These are phyloP conservation scores for Podaxis rugospora DNA, from an alignment of 768 basidiomycete genomes.

Conservation along the genomic window DNA sequence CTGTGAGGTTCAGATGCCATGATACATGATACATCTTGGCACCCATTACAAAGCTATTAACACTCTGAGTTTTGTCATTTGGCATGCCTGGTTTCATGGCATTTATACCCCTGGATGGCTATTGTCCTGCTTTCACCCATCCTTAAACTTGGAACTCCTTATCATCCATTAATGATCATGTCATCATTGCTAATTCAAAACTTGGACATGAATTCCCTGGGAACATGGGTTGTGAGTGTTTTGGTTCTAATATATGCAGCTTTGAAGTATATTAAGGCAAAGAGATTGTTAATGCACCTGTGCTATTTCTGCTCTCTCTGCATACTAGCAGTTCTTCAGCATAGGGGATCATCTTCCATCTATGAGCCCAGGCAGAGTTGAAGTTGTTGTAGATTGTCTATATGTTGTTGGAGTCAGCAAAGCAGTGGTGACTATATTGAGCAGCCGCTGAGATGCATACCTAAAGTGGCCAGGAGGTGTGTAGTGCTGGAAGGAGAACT, in stretches of 20 bases:
- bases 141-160: no score
- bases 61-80: neutral
- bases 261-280: constrained; percentile 5
- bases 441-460: no score
- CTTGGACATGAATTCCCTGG: neutral
- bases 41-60: neutral
- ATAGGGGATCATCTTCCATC: no score
- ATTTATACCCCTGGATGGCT: neutral
- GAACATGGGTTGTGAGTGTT: neutral
- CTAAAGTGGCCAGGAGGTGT: no score
- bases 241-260: neutral
- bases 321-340: no score
- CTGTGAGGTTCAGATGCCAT: no score
- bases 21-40: neutral
- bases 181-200: neutral
- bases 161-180: neutral
- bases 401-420: no score
- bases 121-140: neutral
- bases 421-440: no score
- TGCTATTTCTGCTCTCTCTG: neutral
- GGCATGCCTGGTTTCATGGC: neutral
- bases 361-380: neutral
- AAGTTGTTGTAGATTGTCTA: no score
- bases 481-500: no score
- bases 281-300: constrained; percentile 1